These are phyloP conservation scores for Cenchrus fungigraminus DNA, from an alignment of 176 grass and related monocot species.

Conservation along the genomic window DNA sequence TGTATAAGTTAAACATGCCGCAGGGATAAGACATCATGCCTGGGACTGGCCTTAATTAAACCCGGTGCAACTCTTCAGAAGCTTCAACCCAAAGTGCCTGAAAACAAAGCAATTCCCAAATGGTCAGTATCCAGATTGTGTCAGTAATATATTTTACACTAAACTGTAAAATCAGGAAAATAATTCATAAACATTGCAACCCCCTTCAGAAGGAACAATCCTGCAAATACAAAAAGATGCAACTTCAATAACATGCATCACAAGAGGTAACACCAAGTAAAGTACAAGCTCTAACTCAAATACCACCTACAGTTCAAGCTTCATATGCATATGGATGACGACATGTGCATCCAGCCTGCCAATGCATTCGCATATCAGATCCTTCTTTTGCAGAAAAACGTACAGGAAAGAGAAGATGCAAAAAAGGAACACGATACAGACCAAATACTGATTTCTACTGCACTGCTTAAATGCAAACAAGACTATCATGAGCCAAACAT, in stretches of 20 bases:
- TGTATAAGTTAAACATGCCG: not conserved
- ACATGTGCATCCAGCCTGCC: conserved; percentile 48
- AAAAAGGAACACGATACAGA: not conserved
- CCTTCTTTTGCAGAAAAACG: conserved; percentile 2
- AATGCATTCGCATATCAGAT: conserved; percentile 53
- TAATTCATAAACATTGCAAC: conserved; percentile 36
- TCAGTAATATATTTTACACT: not conserved
- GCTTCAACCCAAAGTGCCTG: conserved; percentile 21
- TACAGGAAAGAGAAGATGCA: not conserved
- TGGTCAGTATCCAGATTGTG: conserved; percentile 2
- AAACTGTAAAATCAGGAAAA: conserved; percentile 22
- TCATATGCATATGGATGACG: conserved; percentile 40
- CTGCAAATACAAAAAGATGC: conserved; percentile 54
- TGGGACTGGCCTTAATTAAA: not conserved
- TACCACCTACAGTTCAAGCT: conserved; percentile 46
- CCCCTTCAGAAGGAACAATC: conserved; percentile 50
- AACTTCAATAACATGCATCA: conserved; percentile 41
- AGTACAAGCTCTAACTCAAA: conserved; percentile 42
- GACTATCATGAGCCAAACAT: not conserved
- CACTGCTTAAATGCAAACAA: not conserved
- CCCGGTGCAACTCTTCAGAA: not conserved
- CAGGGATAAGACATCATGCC: not conserved
- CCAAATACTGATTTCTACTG: not conserved
- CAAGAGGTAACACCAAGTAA: conserved; percentile 24
- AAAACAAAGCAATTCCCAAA: conserved; percentile 30